A percentile compares a stretch with the other conserved stretches of the same genome.
Conservation (phyloP, 106 monocot species). For the Allium fistulosum region DNA sequence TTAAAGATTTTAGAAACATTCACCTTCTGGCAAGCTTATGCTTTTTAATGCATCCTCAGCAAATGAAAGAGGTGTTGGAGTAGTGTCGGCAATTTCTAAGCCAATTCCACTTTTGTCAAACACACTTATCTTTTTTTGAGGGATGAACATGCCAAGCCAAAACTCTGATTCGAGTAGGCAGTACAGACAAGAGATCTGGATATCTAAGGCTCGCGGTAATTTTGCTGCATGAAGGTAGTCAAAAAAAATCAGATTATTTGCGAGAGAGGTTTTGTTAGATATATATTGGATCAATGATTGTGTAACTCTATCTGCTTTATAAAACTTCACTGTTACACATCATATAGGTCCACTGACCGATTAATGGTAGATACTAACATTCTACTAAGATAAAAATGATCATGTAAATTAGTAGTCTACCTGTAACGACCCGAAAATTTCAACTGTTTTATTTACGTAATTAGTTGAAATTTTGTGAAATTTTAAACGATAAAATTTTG, state of each 20-base stretch:
- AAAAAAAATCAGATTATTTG: neutral
- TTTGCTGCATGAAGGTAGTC: conserved; percentile 58
- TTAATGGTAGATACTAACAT: too few relatives aligned
- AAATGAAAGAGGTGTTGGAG: conserved; percentile 68
- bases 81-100: conserved; percentile 24
- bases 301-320: too few relatives aligned
- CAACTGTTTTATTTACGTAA: too few relatives aligned
- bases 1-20: neutral
- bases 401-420: too few relatives aligned
- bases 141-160: conserved; percentile 80
- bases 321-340: too few relatives aligned
- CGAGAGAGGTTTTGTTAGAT: too few relatives aligned
- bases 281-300: too few relatives aligned
- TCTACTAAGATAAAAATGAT: too few relatives aligned
- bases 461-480: too few relatives aligned
- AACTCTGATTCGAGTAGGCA: conserved; percentile 79
- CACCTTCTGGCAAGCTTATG: conserved; percentile 90
- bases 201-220: conserved; percentile 92
- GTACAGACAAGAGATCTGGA: conserved; percentile 54
- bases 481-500: too few relatives aligned
- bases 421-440: too few relatives aligned
- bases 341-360: too few relatives aligned
- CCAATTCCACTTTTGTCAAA: conserved; percentile 29
- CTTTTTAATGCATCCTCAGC: conserved; percentile 84
- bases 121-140: conserved; percentile 39